Percentiles rank a stretch among this genome's conserved stretches.
Conservation (phyloP, 176 grass and related monocot genomes). For the Guadua angustifolia region DNA sequence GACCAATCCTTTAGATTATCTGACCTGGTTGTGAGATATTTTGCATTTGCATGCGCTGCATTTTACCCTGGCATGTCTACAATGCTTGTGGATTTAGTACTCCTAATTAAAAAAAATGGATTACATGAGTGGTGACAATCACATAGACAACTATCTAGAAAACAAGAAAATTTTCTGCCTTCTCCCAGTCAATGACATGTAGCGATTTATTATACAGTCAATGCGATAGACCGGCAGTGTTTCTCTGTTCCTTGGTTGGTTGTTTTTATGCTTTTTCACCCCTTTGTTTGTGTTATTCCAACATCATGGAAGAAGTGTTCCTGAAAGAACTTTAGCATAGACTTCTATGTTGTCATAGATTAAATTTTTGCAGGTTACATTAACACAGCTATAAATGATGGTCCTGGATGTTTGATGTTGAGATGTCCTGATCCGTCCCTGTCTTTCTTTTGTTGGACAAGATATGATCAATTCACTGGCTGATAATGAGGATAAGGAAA, state of each 20-base stretch:
- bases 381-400: conserved; percentile 91
- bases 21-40: conserved; percentile 6
- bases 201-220: conserved; percentile 5
- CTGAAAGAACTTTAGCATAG: conserved; percentile 17
- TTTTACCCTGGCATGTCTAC: not conserved
- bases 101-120: conserved; percentile 17
- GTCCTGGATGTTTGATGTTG: conserved; percentile 95
- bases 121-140: not conserved
- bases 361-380: conserved; percentile 77
- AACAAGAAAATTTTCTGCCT: not conserved
- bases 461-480: conserved; percentile 78
- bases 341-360: not conserved
- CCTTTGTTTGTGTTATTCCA: conserved; percentile 6
- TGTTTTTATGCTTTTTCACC: conserved; percentile 15
- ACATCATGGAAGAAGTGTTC: conserved; percentile 17
- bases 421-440: conserved; percentile 92
- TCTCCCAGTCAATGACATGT: not conserved
- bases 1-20: not conserved
- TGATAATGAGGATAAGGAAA: conserved; percentile 76
- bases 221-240: not conserved
- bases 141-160: not conserved
- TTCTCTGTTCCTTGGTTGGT: not conserved
- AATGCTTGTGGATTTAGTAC: conserved; percentile 21
- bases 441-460: conserved; percentile 79
- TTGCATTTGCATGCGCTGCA: not conserved